phyloP scores from a whole-genome alignment of 2,329 filamentous ascomycete species.

The Colletotrichum brevisporum region DNA sequence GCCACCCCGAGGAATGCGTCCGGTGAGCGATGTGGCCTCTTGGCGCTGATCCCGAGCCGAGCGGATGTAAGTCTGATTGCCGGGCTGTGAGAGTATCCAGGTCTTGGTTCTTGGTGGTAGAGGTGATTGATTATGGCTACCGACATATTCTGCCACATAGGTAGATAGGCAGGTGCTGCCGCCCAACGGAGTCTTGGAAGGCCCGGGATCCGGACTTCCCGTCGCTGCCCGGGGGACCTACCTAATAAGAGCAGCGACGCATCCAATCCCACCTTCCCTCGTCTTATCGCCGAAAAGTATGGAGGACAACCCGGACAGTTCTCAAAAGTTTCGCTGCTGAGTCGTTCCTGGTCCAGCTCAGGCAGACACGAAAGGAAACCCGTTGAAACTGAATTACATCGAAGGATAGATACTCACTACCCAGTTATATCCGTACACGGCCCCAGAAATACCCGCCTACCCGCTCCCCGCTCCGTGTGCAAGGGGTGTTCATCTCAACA shows the following conservation, averaged over 20 bases:
- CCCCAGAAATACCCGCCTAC: neutral
- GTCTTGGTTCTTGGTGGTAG: no score
- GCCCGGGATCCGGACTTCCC: neutral
- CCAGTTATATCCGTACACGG: neutral
- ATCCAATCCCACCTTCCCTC: neutral
- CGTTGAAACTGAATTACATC: no score
- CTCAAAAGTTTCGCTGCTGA: no score
- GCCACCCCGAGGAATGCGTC: neutral
- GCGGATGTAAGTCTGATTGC: neutral
- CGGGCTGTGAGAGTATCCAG: neutral
- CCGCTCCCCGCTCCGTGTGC: neutral
- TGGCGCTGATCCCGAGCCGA: neutral
- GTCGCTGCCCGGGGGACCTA: neutral
- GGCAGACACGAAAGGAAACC: no score
- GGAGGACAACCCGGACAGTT: no score
- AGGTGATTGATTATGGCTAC: no score
- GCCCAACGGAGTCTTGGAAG: neutral
- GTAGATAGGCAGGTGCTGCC: no score
- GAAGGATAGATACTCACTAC: no score
- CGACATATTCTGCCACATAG: no score
- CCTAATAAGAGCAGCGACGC: neutral
- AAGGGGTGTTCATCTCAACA: conserved; percentile 26
- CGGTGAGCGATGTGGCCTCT: neutral
- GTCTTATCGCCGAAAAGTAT: neutral
- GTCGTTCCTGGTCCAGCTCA: no score